Base-by-base conservation (phyloP, 345 rosid species). In the Eucalyptus sp. region DNA sequence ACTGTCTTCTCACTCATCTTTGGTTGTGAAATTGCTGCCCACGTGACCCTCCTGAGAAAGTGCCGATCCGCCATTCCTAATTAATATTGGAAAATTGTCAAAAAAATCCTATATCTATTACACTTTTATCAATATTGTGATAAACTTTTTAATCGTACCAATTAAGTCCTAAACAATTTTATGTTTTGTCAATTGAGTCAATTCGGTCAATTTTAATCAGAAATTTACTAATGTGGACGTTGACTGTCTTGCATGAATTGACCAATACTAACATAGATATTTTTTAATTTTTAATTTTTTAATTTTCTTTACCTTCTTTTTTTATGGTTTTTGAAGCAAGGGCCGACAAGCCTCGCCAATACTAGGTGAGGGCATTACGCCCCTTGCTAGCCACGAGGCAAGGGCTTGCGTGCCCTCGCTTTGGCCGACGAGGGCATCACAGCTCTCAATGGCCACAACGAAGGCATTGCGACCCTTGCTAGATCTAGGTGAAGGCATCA, bases 141-240 rank as follows among this genome's bases (percentile, higher is more conserved):
- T 56, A 24, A 56, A 56, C 6, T 0, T 56, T 56, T 56, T 56
- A 56, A 56, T 56, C 0, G 1, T 56, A 25, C 0, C 1, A 56
- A 56, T 24, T 9, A 13, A 56, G 29, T 56, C 0, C 0, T 10
- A 56, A 56, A 22, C 6, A 9, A 10, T 56, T 56, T 24, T 25
- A 24, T 24, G 1, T 56, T 56, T 56, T 56, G 13, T 10, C 13
- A 24, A 56, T 56, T 1, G 6, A 56, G 12, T 24, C 6, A 24
- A 56, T 56, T 4, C 2, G 1, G 1, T 56, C 1, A 22, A 56
- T 56, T 10, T 56, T 24, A 25, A 25, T 24, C 5, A 10, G 0
- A 10, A 56, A 56, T 56, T 56, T 56, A 1, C 0, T 0, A 1
- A 24, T 0, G 0, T 56, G 13, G 6, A 56, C 1, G 3, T 24